These are phyloP conservation scores for Diaporthe eres DNA, from an alignment of 2,329 filamentous ascomycete genomes.

Conservation along the genomic window DNA sequence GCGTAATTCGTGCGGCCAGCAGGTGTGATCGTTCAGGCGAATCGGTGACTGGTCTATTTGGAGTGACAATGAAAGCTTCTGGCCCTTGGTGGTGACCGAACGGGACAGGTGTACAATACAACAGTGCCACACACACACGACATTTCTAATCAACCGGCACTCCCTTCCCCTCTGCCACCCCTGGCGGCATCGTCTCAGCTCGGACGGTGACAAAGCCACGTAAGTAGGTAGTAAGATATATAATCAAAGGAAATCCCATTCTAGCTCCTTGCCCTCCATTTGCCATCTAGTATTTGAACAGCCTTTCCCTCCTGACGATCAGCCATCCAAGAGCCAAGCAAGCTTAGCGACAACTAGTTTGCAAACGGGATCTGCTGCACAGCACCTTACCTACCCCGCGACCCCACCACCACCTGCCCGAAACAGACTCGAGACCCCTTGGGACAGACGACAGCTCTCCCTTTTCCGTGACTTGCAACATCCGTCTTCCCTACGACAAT, in stretches of 20 bases:
- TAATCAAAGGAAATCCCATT: not conserved
- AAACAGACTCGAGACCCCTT: not conserved
- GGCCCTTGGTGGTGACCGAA: constrained; percentile 8
- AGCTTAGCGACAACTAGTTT: constrained; percentile 12
- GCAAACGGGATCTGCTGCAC: constrained; percentile 24
- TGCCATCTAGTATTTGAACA: not conserved
- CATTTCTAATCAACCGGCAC: constrained; percentile 33
- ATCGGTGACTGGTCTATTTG: not conserved
- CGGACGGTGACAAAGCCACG: constrained; percentile 14
- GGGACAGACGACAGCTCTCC: constrained; percentile 24
- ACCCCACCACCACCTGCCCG: constrained; percentile 23
- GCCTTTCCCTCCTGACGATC: not conserved
- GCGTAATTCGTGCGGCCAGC: constrained; percentile 30
- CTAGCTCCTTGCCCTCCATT: not conserved
- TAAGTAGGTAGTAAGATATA: not conserved
- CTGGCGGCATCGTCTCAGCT: constrained; percentile 15
- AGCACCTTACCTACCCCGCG: constrained; percentile 22
- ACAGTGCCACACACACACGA: not conserved
- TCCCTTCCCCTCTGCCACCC: not conserved
- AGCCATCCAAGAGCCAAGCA: not conserved
- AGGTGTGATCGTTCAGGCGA: not conserved
- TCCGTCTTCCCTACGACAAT: not conserved
- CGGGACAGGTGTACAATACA: constrained; percentile 7
- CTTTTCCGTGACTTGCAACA: not conserved
- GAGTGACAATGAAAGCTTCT: constrained; percentile 8